Conservation (phyloP, 2,329 filamentous ascomycete species). For the Ophiostoma montium region DNA sequence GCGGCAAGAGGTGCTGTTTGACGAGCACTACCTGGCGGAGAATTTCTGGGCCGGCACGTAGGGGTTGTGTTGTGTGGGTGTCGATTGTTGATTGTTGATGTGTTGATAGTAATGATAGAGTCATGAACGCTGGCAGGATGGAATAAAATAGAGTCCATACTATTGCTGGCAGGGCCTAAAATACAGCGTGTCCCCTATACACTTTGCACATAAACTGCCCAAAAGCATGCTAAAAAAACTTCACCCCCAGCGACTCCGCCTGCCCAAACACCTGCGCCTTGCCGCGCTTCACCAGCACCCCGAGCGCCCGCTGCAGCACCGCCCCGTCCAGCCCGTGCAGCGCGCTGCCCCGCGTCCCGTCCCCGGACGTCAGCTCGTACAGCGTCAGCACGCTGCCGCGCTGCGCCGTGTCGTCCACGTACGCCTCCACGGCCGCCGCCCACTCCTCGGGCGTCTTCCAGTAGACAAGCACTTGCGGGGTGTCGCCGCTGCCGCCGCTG, state of each 20-base stretch:
- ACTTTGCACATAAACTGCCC: too few species aligned
- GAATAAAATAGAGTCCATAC: too few species aligned
- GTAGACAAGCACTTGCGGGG: conserved; percentile 49
- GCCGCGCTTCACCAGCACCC: conserved; percentile 72
- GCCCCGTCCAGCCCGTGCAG: conserved; percentile 82
- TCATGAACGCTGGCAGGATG: too few species aligned
- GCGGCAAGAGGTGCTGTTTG: conserved; percentile 64
- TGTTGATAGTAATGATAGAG: too few species aligned
- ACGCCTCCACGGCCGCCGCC: conserved; percentile 63
- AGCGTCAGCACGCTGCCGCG: conserved; percentile 80
- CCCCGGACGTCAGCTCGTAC: conserved; percentile 84
- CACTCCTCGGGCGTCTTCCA: conserved; percentile 86
- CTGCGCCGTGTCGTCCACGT: conserved; percentile 80
- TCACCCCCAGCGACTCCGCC: conserved; percentile 80
- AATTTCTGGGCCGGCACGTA: conserved; percentile 16
- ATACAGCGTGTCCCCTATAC: too few species aligned
- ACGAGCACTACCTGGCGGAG: conserved; percentile 41
- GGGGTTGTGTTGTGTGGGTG: too few species aligned
- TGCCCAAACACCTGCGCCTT: conserved; percentile 89
- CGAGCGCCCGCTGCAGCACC: conserved; percentile 63
- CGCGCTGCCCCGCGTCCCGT: conserved; percentile 59
- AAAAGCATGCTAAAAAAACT: conserved; percentile 58
- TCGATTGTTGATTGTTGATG: too few species aligned
- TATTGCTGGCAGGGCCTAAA: too few species aligned
- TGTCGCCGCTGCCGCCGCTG: background rate